Conservation (phyloP, 2,329 filamentous ascomycete genomes). For the Zasmidium citrigriseum region DNA sequence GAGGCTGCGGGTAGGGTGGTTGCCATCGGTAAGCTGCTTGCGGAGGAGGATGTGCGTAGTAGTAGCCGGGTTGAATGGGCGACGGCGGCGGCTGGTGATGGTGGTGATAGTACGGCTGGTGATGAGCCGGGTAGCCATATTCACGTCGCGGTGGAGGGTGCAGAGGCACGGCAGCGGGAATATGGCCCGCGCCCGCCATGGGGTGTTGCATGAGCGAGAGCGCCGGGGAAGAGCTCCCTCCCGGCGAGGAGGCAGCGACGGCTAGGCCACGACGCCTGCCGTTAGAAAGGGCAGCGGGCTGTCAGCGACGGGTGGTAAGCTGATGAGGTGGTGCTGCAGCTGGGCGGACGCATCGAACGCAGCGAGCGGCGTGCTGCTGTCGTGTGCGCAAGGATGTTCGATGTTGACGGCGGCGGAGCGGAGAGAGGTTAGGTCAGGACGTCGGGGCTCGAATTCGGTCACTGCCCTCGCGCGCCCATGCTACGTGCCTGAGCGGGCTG, state of each 20-base stretch:
- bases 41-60: slow-evolving; percentile 41
- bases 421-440: not conserved
- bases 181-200: not conserved
- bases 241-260: not conserved
- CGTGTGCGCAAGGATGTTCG: not conserved
- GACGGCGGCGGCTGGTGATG: slow-evolving; percentile 41
- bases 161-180: not conserved
- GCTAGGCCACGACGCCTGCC: not conserved
- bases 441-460: not conserved
- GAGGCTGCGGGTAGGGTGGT: slow-evolving; percentile 42
- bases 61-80: slow-evolving; percentile 38
- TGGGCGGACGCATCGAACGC: not conserved
- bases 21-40: slow-evolving; percentile 33
- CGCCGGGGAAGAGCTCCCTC: not conserved
- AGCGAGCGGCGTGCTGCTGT: not conserved
- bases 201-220: not conserved
- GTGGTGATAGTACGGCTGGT: slow-evolving; percentile 33
- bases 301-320: not conserved
- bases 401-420: not conserved
- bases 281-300: not conserved
- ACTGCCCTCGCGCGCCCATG: not conserved
- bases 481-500: not conserved
- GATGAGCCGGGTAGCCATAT: slow-evolving; percentile 13
- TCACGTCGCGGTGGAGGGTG: not conserved
- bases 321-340: not conserved